phyloP scores from a whole-genome alignment of 2,329 filamentous ascomycete species.

The Paecilomyces niveus region DNA sequence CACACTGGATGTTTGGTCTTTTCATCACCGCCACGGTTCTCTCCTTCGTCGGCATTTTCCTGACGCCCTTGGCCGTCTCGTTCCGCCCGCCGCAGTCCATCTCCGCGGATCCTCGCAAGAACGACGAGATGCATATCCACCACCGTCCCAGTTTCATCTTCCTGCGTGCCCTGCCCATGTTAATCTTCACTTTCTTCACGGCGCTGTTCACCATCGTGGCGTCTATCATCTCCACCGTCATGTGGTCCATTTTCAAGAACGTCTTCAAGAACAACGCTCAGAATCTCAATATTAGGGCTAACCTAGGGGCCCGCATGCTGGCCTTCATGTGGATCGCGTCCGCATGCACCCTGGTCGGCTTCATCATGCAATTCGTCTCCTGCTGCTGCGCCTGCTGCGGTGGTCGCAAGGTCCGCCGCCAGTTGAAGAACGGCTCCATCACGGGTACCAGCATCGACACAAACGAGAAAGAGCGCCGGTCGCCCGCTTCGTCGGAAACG shows the following conservation, averaged over 20 bases:
- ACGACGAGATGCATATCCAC: slow-evolving; percentile 24
- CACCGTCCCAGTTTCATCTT: slow-evolving; percentile 29
- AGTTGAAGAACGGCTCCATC: slow-evolving; percentile 9
- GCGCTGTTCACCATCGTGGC: slow-evolving; percentile 63
- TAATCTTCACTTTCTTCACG: slow-evolving; percentile 60
- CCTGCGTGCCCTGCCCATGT: slow-evolving; percentile 56
- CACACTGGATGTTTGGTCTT: slow-evolving; percentile 81
- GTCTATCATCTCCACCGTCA: slow-evolving; percentile 69
- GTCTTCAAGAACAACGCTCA: slow-evolving; percentile 61
- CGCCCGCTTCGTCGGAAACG: background rate
- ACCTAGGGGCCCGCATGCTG: slow-evolving; percentile 68
- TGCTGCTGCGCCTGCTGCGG: slow-evolving; percentile 60
- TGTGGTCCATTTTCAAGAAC: slow-evolving; percentile 74
- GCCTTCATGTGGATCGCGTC: slow-evolving; percentile 84
- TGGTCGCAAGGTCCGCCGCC: slow-evolving; percentile 29
- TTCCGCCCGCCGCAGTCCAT: slow-evolving; percentile 29
- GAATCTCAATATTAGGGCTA: slow-evolving; percentile 68
- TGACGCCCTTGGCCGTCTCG: slow-evolving; percentile 48
- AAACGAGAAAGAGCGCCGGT: background rate
- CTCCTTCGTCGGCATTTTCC: slow-evolving; percentile 64
- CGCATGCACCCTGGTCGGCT: slow-evolving; percentile 60
- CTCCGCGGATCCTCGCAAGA: slow-evolving; percentile 18
- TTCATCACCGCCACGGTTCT: slow-evolving; percentile 68
- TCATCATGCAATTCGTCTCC: slow-evolving; percentile 65
- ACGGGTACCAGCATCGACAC: background rate